Evolutionary conservation across 352 stramenopile genomes (phyloP).

Genomic region (Plasmopara viticola): DNA sequence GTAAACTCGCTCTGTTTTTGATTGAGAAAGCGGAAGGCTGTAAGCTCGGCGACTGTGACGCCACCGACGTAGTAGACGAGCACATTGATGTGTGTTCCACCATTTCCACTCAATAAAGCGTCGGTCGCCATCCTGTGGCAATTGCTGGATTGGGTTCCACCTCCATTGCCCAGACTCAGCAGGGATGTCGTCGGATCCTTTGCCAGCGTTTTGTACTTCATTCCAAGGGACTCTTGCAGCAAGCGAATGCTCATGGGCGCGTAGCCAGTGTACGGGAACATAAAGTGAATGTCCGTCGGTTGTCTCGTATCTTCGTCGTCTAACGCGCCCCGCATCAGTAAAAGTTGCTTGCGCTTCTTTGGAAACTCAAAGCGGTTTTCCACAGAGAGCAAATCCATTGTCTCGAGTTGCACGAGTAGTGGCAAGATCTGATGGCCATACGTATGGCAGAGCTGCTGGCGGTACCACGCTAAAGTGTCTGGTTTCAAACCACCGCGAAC

Average conservation of each 20-base stretch:
- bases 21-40: constrained; percentile 72
- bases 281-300: constrained; percentile 71
- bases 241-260: constrained; percentile 76
- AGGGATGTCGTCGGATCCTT: constrained; percentile 31
- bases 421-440: constrained; percentile 70
- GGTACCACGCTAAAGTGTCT: constrained; percentile 55
- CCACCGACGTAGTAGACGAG: constrained; percentile 83
- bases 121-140: constrained; percentile 13
- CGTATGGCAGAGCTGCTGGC: constrained; percentile 74
- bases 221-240: constrained; percentile 66
- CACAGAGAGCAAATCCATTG: constrained; percentile 55
- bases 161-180: constrained; percentile 17
- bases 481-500: constrained; percentile 57
- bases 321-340: constrained; percentile 32
- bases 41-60: constrained; percentile 77
- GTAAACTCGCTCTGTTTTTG: constrained; percentile 47
- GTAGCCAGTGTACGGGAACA: constrained; percentile 84
- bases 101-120: constrained; percentile 10
- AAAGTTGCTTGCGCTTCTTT: constrained; percentile 33
- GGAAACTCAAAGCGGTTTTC: constrained; percentile 66
- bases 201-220: constrained; percentile 51
- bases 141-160: constrained; percentile 16
- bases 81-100: constrained; percentile 27
- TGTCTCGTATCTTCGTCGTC: constrained; percentile 47
- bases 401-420: constrained; percentile 63